phyloP scores from a whole-genome alignment of 106 monocot species.

The Acanthochlamys bracteata region DNA sequence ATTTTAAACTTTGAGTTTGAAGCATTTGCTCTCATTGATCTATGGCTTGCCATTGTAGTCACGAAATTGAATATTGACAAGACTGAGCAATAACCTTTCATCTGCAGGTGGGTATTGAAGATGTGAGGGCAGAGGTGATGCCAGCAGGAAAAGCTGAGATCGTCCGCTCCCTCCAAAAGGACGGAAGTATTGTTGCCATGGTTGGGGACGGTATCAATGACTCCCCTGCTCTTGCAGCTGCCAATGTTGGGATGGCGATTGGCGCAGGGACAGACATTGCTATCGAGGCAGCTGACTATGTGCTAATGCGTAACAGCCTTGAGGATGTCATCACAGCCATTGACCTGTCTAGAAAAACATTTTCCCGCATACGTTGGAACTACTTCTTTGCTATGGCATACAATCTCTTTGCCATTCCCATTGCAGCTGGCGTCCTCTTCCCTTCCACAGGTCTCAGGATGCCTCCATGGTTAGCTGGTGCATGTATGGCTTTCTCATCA shows the following conservation, averaged over 20 bases:
- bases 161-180: slow-evolving; percentile 48
- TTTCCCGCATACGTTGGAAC: slow-evolving; percentile 72
- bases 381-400: slow-evolving; percentile 88
- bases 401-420: slow-evolving; percentile 69
- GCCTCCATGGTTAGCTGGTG: slow-evolving; percentile 92
- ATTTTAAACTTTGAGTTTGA: too few species aligned
- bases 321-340: slow-evolving; percentile 95
- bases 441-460: slow-evolving; percentile 55
- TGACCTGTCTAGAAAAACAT: slow-evolving; percentile 90
- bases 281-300: slow-evolving; percentile 88
- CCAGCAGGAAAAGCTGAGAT: slow-evolving; percentile 81
- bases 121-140: slow-evolving; percentile 87
- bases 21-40: too few species aligned
- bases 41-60: too few species aligned
- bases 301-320: slow-evolving; percentile 73
- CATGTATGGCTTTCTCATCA: slow-evolving; percentile 90
- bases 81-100: too few species aligned
- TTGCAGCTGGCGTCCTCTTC: slow-evolving; percentile 84
- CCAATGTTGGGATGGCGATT: slow-evolving; percentile 92
- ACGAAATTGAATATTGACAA: not conserved
- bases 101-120: slow-evolving; percentile 71
- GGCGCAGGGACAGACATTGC: slow-evolving; percentile 92
- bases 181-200: slow-evolving; percentile 78
- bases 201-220: slow-evolving; percentile 97
- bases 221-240: slow-evolving; percentile 83